These are phyloP conservation scores for Sporothrix pseudoabietina DNA, from an alignment of 2,329 filamentous ascomycete species.

Conservation along the genomic window DNA sequence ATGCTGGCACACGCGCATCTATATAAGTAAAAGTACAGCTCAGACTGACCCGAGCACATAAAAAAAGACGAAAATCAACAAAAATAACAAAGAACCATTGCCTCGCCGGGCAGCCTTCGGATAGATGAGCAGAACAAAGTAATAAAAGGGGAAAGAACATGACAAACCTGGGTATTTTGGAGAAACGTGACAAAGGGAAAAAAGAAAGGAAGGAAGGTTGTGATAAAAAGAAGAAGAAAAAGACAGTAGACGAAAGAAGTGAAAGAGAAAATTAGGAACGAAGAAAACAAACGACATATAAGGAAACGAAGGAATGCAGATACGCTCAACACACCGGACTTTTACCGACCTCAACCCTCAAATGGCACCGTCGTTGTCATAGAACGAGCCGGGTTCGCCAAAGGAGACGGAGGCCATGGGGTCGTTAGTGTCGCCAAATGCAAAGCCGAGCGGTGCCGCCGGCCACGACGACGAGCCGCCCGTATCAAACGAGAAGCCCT, in stretches of 20 bases:
- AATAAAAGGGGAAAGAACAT: not conserved
- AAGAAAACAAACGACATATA: not conserved
- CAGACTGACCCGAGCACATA: not conserved
- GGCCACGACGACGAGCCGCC: constrained; percentile 30
- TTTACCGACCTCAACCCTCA: not conserved
- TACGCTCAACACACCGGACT: not conserved
- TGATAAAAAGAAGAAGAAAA: not conserved
- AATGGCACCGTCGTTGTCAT: constrained; percentile 31
- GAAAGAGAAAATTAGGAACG: not conserved
- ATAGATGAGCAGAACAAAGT: not conserved
- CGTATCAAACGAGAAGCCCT: constrained; percentile 27
- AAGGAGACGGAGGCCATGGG: constrained; percentile 27
- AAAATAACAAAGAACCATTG: not conserved
- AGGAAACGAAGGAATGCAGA: not conserved
- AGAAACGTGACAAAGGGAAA: not conserved
- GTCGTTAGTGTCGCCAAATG: not conserved
- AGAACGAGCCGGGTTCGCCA: constrained; percentile 24
- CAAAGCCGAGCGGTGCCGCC: not conserved
- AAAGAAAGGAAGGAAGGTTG: not conserved
- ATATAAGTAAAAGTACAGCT: constrained; percentile 4
- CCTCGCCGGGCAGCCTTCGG: constrained; percentile 1
- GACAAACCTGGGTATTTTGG: constrained; percentile 16
- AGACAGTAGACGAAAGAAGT: not conserved
- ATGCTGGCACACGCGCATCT: constrained; percentile 2
- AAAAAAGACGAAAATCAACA: not conserved